Percentiles rank a stretch among this genome's conserved stretches.
Conservation (phyloP, 106 monocot species). For the Alisma plantagoaquatica region DNA sequence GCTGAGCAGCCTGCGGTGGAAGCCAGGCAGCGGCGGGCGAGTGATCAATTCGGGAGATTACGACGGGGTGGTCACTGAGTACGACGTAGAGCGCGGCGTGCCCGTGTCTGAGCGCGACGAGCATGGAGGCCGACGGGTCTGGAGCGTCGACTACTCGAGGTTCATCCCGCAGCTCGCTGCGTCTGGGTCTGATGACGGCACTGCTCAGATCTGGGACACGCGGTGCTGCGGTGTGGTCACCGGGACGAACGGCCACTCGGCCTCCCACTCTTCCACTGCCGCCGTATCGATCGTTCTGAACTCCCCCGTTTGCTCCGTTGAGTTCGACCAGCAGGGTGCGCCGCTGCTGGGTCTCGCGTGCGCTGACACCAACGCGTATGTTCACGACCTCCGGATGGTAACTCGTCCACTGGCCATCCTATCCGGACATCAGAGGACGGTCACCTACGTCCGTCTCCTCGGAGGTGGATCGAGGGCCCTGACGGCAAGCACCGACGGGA, state of each 20-base stretch:
- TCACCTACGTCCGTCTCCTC: constrained; percentile 66
- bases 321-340: constrained; percentile 45
- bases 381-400: constrained; percentile 53
- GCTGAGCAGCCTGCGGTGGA: constrained; percentile 82
- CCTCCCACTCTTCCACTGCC: too few species aligned
- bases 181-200: constrained; percentile 75
- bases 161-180: constrained; percentile 23
- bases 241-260: constrained; percentile 4
- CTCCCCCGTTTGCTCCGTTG: constrained; percentile 46
- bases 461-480: constrained; percentile 33
- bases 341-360: constrained; percentile 35
- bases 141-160: constrained; percentile 64
- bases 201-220: constrained; percentile 61
- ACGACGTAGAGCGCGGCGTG: constrained; percentile 46
- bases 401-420: constrained; percentile 26
- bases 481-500: constrained; percentile 63
- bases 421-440: constrained; percentile 41
- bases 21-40: constrained; percentile 13
- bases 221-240: constrained; percentile 15
- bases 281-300: constrained; percentile 5
- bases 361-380: constrained; percentile 52
- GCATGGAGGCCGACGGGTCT: constrained; percentile 74
- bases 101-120: constrained; percentile 78
- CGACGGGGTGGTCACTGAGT: constrained; percentile 97
- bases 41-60: constrained; percentile 58